phyloP scores from a whole-genome alignment of 2,329 filamentous ascomycete genomes.

The Penicillium aurantiogriseum region DNA sequence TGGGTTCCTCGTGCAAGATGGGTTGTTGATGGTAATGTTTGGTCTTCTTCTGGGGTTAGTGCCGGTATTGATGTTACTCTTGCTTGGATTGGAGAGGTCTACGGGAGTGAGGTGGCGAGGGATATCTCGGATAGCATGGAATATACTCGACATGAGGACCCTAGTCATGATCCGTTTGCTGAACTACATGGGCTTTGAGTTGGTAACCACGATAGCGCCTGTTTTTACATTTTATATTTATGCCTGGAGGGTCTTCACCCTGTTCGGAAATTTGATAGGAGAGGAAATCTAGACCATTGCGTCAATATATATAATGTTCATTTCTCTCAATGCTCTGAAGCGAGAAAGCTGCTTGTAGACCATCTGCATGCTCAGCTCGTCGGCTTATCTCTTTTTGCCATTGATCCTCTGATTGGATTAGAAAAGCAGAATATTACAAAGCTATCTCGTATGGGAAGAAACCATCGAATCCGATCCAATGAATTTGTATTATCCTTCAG shows the following conservation, averaged over 20 bases:
- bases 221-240: not conserved
- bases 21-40: slow-evolving; percentile 65
- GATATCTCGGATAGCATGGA: slow-evolving; percentile 54
- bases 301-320: not conserved
- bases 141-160: slow-evolving; percentile 56
- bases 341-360: not conserved
- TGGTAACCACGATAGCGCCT: not conserved
- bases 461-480: not conserved
- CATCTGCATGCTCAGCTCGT: not conserved
- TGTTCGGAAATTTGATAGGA: not conserved
- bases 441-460: not conserved
- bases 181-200: slow-evolving; percentile 25
- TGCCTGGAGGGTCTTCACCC: not conserved
- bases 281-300: too few species aligned
- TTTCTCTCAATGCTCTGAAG: not conserved
- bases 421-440: not conserved
- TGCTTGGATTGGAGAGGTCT: slow-evolving; percentile 56
- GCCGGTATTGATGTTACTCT: slow-evolving; percentile 63
- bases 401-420: not conserved
- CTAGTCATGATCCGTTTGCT: slow-evolving; percentile 57
- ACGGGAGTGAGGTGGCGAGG: slow-evolving; percentile 53
- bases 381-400: not conserved
- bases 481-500: not conserved
- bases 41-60: slow-evolving; percentile 63
- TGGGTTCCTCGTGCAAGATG: slow-evolving; percentile 65